Base-by-base conservation (phyloP, 2,329 filamentous ascomycete species). In the Coniochaeta sp. region DNA sequence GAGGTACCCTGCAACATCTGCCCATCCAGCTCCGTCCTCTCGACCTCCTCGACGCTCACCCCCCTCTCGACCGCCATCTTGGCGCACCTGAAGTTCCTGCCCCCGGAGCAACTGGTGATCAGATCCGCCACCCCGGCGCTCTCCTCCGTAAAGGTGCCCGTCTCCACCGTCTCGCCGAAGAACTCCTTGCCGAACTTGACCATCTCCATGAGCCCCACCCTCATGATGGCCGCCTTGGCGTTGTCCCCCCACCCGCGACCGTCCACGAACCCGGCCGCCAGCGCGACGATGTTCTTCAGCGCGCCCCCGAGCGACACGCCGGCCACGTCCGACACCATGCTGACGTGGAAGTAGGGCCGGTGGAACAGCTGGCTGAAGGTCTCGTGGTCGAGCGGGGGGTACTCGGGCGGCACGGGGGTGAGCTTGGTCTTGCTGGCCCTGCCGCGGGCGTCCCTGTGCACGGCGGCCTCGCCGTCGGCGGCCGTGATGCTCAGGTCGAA, bases 191-290 rank as follows among this genome's bases (percentile, higher is more conserved):
- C 93, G 67, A 99, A 99, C 71, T 90, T 89, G 69, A 98, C 91
- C 89, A 97, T 96, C 77, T 99, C 95, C 67, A 97, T 82, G 54
- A 99, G 85, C 8, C 95, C 95, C 22, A 98, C 89, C 47, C 95
- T 90, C 91, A 99, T 98, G 62, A 99, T 88, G 54, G 95, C 95
- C n/a, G 95, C 92, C 79, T 99, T 98, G 66, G 93, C 93, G 68
- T 98, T 99, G 79, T 98, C 93, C 70, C 95, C 95, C 93, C 95
- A 99, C 65, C 93, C 93, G 63, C 93, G 85, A 38, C 95, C 95
- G 65, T 96, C 91, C 52, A 98, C 92, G 74, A 96, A 99, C 61
- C 95, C 95, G 34, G 95, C 93, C 6, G 92, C 93, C 19, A 99
- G 79, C 6, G 95, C 95, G 60, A 99, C 91, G 65, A 99, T 89